Percentiles rank a stretch among this genome's conserved stretches.
Conservation (phyloP, 164 flowering plant genomes). For the Saururus chinensis region DNA sequence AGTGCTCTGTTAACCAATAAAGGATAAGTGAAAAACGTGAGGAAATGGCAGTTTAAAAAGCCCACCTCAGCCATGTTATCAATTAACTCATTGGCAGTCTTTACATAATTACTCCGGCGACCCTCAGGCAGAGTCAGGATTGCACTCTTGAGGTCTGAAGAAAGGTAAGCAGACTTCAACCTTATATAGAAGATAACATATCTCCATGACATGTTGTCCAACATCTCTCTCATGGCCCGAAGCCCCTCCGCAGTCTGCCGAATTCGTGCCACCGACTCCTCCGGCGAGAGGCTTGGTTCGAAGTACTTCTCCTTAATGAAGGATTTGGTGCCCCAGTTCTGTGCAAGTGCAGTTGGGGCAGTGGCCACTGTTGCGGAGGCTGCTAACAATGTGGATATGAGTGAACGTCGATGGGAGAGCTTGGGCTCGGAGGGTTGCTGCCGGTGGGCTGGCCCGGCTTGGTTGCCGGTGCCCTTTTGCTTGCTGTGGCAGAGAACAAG, state of each 20-base stretch:
- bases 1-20: not conserved
- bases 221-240: conserved; percentile 63
- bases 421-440: not conserved
- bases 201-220: conserved; percentile 82
- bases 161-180: conserved; percentile 52
- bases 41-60: not conserved
- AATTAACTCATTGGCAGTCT: conserved; percentile 61
- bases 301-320: conserved; percentile 49
- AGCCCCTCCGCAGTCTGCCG: conserved; percentile 74
- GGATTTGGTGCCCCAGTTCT: conserved; percentile 80
- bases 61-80: conserved; percentile 78
- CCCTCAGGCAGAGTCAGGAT: conserved; percentile 40
- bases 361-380: conserved; percentile 20
- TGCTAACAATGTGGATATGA: conserved; percentile 23
- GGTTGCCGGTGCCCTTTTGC: not conserved
- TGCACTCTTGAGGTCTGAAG: conserved; percentile 61
- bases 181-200: conserved; percentile 70
- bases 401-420: conserved; percentile 16
- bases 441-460: not conserved
- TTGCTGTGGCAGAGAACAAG: not conserved
- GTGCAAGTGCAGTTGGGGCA: conserved; percentile 33
- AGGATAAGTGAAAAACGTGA: not conserved
- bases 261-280: conserved; percentile 71
- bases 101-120: conserved; percentile 35
- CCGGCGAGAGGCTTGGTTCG: conserved; percentile 72